Conservation (phyloP, 768 basidiomycete species). For the Hericium erinaceus region DNA sequence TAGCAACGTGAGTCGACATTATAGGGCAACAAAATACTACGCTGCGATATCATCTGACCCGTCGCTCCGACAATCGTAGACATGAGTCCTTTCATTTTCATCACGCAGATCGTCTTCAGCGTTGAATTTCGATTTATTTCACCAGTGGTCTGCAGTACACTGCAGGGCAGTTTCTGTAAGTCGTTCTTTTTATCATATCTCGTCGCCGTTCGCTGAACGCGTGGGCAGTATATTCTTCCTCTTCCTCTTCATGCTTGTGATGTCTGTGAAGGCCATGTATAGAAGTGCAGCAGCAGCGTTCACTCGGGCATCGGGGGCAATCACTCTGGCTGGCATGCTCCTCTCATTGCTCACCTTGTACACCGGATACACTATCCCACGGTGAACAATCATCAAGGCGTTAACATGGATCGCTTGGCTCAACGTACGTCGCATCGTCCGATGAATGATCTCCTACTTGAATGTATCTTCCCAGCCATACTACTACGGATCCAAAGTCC, state of each 20-base stretch:
- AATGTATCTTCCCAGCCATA: conserved; percentile 39
- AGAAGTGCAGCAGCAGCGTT: conserved; percentile 54
- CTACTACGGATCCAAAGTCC: conserved; percentile 62
- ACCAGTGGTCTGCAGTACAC: conserved; percentile 45
- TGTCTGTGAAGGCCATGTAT: conserved; percentile 73
- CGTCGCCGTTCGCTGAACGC: neutral
- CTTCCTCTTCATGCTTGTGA: conserved; percentile 44
- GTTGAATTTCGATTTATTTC: conserved; percentile 56
- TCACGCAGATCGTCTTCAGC: conserved; percentile 34
- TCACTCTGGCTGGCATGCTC: conserved; percentile 40
- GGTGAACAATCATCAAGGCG: conserved; percentile 55
- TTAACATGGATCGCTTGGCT: conserved; percentile 60
- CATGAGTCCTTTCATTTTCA: conserved; percentile 40
- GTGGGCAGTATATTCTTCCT: conserved; percentile 44
- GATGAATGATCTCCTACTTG: conserved; percentile 4
- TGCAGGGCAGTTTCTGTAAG: conserved; percentile 59
- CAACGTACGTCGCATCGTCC: conserved; percentile 32
- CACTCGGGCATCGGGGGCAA: conserved; percentile 48
- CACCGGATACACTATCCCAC: conserved; percentile 53
- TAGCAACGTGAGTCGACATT: too few relatives aligned
- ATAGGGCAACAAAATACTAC: too few relatives aligned
- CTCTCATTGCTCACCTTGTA: conserved; percentile 41
- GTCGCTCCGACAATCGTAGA: conserved; percentile 53
- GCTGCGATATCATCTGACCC: conserved; percentile 12
- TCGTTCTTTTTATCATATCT: conserved; percentile 15